Evolutionary conservation across 345 rosid genomes (phyloP), one percentile per base, ranked within the genome.

Genomic region (Geranium rotundifolium): DNA sequence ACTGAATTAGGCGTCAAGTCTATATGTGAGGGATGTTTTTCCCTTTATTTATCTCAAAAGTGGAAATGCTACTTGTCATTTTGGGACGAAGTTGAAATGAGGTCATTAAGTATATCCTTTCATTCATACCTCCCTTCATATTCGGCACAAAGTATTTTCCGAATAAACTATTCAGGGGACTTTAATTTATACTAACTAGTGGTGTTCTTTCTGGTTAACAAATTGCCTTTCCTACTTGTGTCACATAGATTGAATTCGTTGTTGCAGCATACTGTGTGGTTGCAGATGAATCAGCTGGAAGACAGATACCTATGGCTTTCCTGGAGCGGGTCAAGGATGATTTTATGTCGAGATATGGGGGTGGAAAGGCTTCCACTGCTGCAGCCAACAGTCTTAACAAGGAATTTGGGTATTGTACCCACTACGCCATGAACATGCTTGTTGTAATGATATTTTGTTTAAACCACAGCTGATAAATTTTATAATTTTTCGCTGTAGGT

Each of bases 281-380:
- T 70, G 95, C 96, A 4, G 82, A 73, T 65, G 96, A 90, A 76
- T 76, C 95, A 57, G 95, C 84, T 23, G 97, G 91, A 41, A 82
- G 88, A 54, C 82, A 85, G 77, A 66, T 84, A 70, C 91, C 97
- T 37, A 90, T 90, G 75, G 97, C 87, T 20, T 85, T 79, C 71
- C 67, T 90, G 66, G 95, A 90, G 68, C 82, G 87, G 68, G 84
- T 90, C 37, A 87, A 83, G 85, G 95, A 90, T 39, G 95, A 90
- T 70, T 89, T 89, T 65, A 78, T 71, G 73, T 82, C 77, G 69
- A 82, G 84, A 85, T 84, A 90, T 69, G 84, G 87, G 39, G 91
- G 88, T 63, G 90, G 95, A 27, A 90, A 85, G 68, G 97, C 97
- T 75, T 75, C 85, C 18, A 87, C 90, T 49, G 88, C 90, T 67